Base-by-base conservation (phyloP, 768 basidiomycete species). In the Ephemerocybe angulata region DNA sequence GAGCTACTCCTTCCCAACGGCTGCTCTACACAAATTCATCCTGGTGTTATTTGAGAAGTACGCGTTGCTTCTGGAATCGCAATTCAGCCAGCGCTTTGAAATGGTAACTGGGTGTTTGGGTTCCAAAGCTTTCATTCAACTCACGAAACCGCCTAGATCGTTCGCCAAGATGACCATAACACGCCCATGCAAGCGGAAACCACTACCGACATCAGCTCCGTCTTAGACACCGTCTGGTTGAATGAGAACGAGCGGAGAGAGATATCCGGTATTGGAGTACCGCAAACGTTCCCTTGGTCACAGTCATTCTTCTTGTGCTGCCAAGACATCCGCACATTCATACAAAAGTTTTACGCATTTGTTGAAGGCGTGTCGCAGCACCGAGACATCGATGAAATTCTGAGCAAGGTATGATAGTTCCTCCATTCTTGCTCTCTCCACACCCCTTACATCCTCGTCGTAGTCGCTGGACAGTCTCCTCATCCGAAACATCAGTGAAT, bases 321-420 rank as follows among this genome's bases (percentile, higher is more conserved):
- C 67, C 88, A 91, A 75, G 85, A 90, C 64, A 91, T 96, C 56
- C 86, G 92, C 24, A 78, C 76, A 40, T 98, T 96, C 64, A 89
- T 97, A 35, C 89, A 94, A 61, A 93, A 92, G 62, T 98, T 97
- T 73, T 96, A 98, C 66, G 87, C 92, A 22, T 99, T 98, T 68
- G 85, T 95, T 0, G 97, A 99, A 62, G 96, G 96, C 8, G 90
- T 97, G 4, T 86, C 89, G 2, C 91, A 95, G 65, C 89, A 93
- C 67, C 81, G 88, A 40, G 89, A 95, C 65, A 90, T 95, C 29
- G 95, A 98, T 62, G 93, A 93, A 52, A 77, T 98, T 8, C 70
- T 99, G 49, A 87, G 87, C 72, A 93, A 87, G 79, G 96, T 94
- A 63, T 54, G 65, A 25, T 15, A 37, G 19, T 21, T 27, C 21